Percentiles rank a stretch among this genome's conserved stretches.
These are phyloP conservation scores for Arachnomyces sp. DNA, from an alignment of 2,329 filamentous ascomycete species.

Conservation along the genomic window DNA sequence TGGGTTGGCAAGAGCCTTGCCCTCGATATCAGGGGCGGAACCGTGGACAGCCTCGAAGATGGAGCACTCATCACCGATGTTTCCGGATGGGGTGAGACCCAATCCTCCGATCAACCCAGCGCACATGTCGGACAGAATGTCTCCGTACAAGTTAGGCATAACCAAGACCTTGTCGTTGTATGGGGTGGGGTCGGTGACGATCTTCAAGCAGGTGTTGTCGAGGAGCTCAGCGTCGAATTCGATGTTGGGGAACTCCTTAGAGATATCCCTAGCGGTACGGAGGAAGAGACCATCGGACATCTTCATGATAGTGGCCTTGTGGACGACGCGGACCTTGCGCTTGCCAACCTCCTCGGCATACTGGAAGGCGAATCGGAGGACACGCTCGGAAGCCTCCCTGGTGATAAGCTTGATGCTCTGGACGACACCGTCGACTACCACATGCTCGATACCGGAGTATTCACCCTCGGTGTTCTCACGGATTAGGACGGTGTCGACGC, in stretches of 20 bases:
- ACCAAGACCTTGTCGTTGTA: constrained; percentile 99
- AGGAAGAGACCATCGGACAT: constrained; percentile 99
- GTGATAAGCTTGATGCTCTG: constrained; percentile 99
- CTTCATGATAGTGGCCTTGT: constrained; percentile 99
- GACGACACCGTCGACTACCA: constrained; percentile 94
- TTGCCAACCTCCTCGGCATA: constrained; percentile 88
- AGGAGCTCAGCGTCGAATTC: constrained; percentile 97
- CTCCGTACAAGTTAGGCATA: constrained; percentile 95
- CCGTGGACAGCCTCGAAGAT: constrained; percentile 99
- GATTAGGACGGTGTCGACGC: constrained; percentile 94
- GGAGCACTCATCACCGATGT: constrained; percentile 98
- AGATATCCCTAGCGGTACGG: constrained; percentile 70
- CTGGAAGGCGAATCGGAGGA: constrained; percentile 96
- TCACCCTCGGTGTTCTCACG: constrained; percentile 99
- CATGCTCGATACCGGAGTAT: constrained; percentile 98
- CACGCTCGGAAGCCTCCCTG: constrained; percentile 84
- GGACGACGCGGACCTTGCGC: constrained; percentile 93
- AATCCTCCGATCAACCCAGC: constrained; percentile 96
- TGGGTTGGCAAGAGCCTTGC: constrained; percentile 93
- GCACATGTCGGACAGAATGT: constrained; percentile 99
- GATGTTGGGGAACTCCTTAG: constrained; percentile 91
- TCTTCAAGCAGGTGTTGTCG: constrained; percentile 98
- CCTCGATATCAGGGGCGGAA: constrained; percentile 91
- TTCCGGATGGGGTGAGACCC: constrained; percentile 91
- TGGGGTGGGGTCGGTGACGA: constrained; percentile 88